Base-by-base conservation (phyloP, 257 asterid species). In the Nicotiana otophora region DNA sequence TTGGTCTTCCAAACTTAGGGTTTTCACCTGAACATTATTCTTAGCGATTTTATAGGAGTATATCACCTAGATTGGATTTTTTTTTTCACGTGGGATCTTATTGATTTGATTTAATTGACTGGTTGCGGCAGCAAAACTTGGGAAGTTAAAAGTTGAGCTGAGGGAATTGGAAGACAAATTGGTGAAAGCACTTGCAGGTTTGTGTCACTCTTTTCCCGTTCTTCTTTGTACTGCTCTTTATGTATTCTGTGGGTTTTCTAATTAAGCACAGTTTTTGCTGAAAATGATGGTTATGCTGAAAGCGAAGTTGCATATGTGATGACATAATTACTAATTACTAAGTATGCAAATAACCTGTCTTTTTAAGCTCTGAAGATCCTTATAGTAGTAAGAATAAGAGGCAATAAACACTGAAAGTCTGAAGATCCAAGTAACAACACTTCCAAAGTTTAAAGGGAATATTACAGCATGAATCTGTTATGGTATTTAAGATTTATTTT, bases 101-200 rank as follows among this genome's bases (percentile, higher is more conserved):
- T 58, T 55, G 57, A 62, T 68, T 68, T 28, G 77, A 23, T 69
- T 86, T 81, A 17, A 31, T 81, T 85, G 28, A 60, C 72, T 46
- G 60, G 82, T 58, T 72, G 30, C 84, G 68, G 53, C 93, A 96
- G 99, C 60, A 64, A 90, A 85, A 86, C 84, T 93, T 83, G 90
- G 90, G 79, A 88, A 82, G 88, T 87, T 94, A 55, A 96, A 91
- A 88, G 87, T 64, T 33, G 92, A 90, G 86, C 75, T 94, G 57
- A 88, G 93, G 67, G 97, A 88, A 78, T 92, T 91, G 62, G 99
- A 94, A 80, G 97, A 88, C 87, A 89, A 67, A 83, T 83, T 96
- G 88, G 95, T 94, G 72, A 93, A 93, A 85, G 90, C 97, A 78
- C 95, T 93, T 84, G 90, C 97, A 82, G 98, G 98, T 96, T 88